Conservation (phyloP, 1,139 yeast genomes). For the Sugiyamaella xylanicola region DNA sequence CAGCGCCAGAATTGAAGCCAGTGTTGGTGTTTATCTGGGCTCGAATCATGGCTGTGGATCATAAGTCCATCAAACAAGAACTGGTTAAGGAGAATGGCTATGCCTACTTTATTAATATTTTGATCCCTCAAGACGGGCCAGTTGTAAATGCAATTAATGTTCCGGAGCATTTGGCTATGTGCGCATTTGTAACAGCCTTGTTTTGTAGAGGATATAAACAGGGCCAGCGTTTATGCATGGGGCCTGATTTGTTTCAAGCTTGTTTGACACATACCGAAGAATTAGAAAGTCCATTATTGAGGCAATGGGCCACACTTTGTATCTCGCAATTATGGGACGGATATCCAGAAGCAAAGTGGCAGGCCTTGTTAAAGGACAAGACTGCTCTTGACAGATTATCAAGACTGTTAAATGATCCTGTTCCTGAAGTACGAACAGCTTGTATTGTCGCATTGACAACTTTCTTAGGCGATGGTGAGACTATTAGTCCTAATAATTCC, state of each 20-base stretch:
- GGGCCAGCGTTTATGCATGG: constrained; percentile 80
- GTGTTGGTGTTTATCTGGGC: constrained; percentile 97
- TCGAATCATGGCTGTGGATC: constrained; percentile 93
- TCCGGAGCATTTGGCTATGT: constrained; percentile 89
- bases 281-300: constrained; percentile 78
- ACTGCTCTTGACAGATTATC: constrained; percentile 56
- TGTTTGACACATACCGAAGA: constrained; percentile 66
- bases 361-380: constrained; percentile 63
- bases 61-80: constrained; percentile 87
- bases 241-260: constrained; percentile 69
- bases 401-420: constrained; percentile 74
- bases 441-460: constrained; percentile 73
- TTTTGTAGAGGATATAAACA: constrained; percentile 78
- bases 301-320: constrained; percentile 90
- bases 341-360: constrained; percentile 75
- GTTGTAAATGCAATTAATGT: constrained; percentile 41
- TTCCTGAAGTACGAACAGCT: constrained; percentile 93
- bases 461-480: constrained; percentile 56
- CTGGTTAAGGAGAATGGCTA: constrained; percentile 89
- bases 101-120: constrained; percentile 78
- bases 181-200: constrained; percentile 83
- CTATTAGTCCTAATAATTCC: constrained; percentile 22
- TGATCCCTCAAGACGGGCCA: constrained; percentile 50
- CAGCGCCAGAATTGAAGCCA: constrained; percentile 93
- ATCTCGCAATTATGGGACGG: constrained; percentile 72